Base-by-base conservation (phyloP, 345 rosid species). In the Pelargonium nanum region DNA sequence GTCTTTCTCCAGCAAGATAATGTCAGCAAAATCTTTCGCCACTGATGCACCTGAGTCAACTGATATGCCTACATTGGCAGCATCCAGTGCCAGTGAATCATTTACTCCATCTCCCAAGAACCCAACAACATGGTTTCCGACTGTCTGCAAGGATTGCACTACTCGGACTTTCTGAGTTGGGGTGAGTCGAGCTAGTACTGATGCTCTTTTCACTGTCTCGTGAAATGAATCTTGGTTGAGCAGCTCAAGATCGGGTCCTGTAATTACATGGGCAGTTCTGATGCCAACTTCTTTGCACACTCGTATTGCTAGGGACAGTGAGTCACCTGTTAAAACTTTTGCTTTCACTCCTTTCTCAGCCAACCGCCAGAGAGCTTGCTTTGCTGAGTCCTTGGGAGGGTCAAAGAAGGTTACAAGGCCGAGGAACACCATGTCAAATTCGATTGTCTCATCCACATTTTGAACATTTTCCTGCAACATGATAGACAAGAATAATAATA, bases 261-360 rank as follows among this genome's bases (percentile, higher is more conserved):
- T 85, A 21, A 80, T 83, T 9, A 85, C 88, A 57, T 79, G 73
- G 34, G 71, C 67, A 40, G 86, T 83, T 76, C 82, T 75, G 74
- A 83, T 85, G 59, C 88, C 92, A 34, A 85, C 86, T 81, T 85
- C 86, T 57, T 81, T 64, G 68, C 92, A 85, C 26, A 85, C 81
- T 63, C 72, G 79, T 58, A 78, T 63, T 24, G 92, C 86, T 44
- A 85, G 77, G 13, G 86, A 74, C 34, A 76, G 78, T 7, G 86
- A 83, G 52, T 85, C 92, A 5, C 86, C 85, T 0, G 88, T 85
- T 67, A 83, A 72, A 50, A 85, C 83, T 72, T 85, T 83, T 44
- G 88, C 88, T 63, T 81, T 79, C 30, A 85, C 92, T 68, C 92
- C 92, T 72, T 77, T 85, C 75, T 81, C 82, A 4, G 86, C 88